Evolutionary conservation across 2,329 filamentous ascomycete genomes (phyloP), one percentile per base, ranked within the genome.

Genomic region (Biscogniauxia mediterranea): DNA sequence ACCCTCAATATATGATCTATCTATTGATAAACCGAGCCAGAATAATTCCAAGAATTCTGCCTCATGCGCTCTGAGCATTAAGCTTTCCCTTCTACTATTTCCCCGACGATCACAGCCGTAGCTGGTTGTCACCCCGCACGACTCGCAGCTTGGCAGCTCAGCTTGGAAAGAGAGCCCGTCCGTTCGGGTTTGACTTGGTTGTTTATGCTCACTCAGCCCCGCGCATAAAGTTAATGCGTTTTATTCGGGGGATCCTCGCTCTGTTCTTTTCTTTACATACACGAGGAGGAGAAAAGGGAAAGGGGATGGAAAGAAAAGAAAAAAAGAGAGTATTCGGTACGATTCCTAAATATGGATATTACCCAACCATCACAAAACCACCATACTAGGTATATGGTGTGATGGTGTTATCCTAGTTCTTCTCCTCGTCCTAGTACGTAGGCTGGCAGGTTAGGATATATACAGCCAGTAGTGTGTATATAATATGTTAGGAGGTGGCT

Each of bases 251-350:
- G 11, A 32, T 32, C 7, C 7, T 32, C 11, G 11, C 7, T 32
- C 28, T 32, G 11, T 46, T 46, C 38, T 42, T 15, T 21, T 21
- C 52, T 26, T 26, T 26, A 38, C 38, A 54, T 59, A 66, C 17
- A 42, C 21, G 21, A 21, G 32, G 25, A 59, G 57, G 62, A 57
- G 61, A 65, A 67, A 65, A 64, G 58, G 58, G 62, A 66, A 66
- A 62, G 57, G 61, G 56, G 64, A 68, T 63, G 64, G 54, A 61
- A 59, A 60, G 52, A 57, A 59, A 63, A 63, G 42, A 59, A 59
- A 65, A 61, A 57, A 55, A 54, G 26, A 54, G 23, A 54, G 26
- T 3, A 13, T 28, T 13, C 21, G 21, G 21, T 13, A 7, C 23
- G 20, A 23, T 52, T 52, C 23, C 51, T 15, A 52, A 8, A 52